Evolutionary conservation across 352 stramenopile species (phyloP).

Genomic region (Phytophthora melonis): DNA sequence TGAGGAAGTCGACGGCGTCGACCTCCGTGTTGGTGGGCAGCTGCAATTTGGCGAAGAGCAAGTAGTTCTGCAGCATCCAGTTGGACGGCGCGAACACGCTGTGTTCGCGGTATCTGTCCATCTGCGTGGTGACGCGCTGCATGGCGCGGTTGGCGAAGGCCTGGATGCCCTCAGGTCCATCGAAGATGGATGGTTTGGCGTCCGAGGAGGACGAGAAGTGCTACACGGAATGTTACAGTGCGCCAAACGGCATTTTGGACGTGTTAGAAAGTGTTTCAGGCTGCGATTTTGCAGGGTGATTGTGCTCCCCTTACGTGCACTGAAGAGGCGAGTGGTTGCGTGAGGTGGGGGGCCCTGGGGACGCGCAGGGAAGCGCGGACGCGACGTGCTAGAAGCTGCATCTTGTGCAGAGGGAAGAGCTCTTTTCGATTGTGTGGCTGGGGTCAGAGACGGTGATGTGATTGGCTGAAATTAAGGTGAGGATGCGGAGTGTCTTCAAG

Average conservation of each 20-base stretch:
- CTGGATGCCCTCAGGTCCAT: conserved; percentile 40
- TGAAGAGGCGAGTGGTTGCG: conserved; percentile 5
- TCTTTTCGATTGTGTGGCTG: conserved; percentile 17
- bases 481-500: neutral
- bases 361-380: conserved; percentile 2
- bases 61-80: conserved; percentile 43
- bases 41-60: conserved; percentile 60
- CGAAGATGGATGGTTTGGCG: conserved; percentile 35
- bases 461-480: conserved; percentile 19
- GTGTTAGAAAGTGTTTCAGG: conserved; percentile 1
- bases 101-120: conserved; percentile 43
- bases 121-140: conserved; percentile 24
- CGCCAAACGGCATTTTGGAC: neutral
- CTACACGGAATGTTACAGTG: conserved; percentile 6
- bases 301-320: conserved; percentile 15
- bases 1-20: conserved; percentile 59
- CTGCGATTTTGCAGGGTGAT: neutral
- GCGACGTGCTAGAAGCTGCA: conserved; percentile 22
- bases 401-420: conserved; percentile 11
- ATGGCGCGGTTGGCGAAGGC: conserved; percentile 39
- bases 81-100: conserved; percentile 50
- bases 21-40: conserved; percentile 60
- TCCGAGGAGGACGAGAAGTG: conserved; percentile 38
- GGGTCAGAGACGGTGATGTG: neutral
- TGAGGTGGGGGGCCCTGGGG: conserved; percentile 8